Evolutionary conservation across 2,329 filamentous ascomycete species (phyloP).

Genomic region (Fusarium nematophilum): DNA sequence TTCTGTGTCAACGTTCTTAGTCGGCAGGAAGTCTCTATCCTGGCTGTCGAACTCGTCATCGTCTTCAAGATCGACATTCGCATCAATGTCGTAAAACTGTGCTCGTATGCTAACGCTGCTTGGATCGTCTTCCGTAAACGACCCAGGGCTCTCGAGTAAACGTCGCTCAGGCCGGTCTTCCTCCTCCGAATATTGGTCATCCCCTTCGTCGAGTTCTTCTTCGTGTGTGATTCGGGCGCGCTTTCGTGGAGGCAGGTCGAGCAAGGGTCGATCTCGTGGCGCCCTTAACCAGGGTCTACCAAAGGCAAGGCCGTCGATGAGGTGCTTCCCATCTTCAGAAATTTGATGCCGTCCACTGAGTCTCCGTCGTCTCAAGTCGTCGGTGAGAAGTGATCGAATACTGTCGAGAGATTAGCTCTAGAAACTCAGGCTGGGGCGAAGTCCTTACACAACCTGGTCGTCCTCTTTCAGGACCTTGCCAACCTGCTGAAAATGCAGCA

Average conservation of each 20-base stretch:
- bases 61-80: constrained; percentile 19
- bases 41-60: constrained; percentile 27
- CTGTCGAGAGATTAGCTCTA: constrained; percentile 54
- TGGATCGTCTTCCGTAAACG: constrained; percentile 16
- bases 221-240: constrained; percentile 63
- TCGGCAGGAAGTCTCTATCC: constrained; percentile 46
- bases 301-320: constrained; percentile 88
- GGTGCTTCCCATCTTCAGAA: constrained; percentile 78
- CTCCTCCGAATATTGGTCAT: constrained; percentile 49
- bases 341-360: constrained; percentile 86
- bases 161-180: constrained; percentile 43
- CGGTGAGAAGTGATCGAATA: constrained; percentile 80
- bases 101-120: constrained; percentile 34
- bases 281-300: constrained; percentile 76
- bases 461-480: constrained; percentile 79
- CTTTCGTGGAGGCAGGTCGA: constrained; percentile 81
- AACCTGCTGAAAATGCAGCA: constrained; percentile 84
- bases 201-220: constrained; percentile 53
- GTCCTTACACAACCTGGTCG: constrained; percentile 80
- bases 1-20: neutral
- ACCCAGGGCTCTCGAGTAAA: constrained; percentile 48
- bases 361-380: constrained; percentile 78
- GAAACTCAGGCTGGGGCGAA: neutral
- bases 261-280: constrained; percentile 69
- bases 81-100: constrained; percentile 38